Percentiles rank a stretch among this genome's conserved stretches.
Evolutionary conservation across 306 rosid genomes (phyloP).

Genomic region (Castanea sativa): DNA sequence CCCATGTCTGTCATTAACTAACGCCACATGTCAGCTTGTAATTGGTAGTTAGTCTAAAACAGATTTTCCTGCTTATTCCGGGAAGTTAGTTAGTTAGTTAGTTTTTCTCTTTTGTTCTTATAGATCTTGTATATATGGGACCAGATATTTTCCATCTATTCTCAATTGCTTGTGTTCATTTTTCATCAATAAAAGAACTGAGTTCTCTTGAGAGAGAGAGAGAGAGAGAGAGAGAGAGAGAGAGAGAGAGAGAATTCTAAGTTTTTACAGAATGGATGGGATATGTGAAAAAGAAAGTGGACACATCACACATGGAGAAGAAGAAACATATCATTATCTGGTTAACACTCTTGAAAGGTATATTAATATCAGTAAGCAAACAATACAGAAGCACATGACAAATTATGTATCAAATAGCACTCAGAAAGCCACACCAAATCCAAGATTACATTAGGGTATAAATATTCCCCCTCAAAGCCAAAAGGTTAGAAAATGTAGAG

Average conservation of each 20-base stretch:
- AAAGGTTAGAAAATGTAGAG: conserved; percentile 31
- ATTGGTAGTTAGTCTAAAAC: too few relatives aligned
- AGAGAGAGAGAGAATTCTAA: background rate
- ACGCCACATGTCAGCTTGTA: too few relatives aligned
- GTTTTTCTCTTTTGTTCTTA: too few relatives aligned
- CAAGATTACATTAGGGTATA: conserved; percentile 34
- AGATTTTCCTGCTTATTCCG: too few relatives aligned
- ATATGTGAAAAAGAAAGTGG: conserved; percentile 11
- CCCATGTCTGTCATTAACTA: too few relatives aligned
- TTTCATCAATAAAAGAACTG: too few relatives aligned
- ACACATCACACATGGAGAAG: conserved; percentile 35
- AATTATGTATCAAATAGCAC: conserved; percentile 37
- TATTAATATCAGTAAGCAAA: conserved; percentile 16
- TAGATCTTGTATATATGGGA: too few relatives aligned
- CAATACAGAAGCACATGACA: conserved; percentile 46
- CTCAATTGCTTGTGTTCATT: too few relatives aligned
- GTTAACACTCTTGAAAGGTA: conserved; percentile 12
- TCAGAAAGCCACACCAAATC: conserved; percentile 45
- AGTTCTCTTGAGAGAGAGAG: too few relatives aligned
- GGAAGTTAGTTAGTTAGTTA: too few relatives aligned
- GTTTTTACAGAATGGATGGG: background rate
- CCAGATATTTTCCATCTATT: too few relatives aligned
- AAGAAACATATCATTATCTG: conserved; percentile 34
- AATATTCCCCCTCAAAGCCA: conserved; percentile 28
- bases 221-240: background rate